Evolutionary conservation across 345 rosid genomes (phyloP), one percentile per base, ranked within the genome.

Genomic region (Gossypium stocksii): DNA sequence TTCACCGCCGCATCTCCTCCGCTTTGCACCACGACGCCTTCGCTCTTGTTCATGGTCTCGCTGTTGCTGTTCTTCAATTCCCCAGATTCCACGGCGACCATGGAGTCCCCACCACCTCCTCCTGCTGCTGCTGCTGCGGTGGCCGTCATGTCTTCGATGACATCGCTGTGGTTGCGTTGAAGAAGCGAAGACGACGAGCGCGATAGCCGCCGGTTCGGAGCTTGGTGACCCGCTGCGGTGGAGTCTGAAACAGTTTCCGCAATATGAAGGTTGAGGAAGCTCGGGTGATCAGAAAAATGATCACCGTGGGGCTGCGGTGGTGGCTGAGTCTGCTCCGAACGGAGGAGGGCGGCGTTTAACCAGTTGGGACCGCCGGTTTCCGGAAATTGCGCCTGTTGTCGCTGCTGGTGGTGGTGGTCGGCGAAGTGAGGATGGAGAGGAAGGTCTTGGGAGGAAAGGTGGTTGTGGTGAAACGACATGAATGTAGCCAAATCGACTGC

Each of bases 381-480:
- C 9, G 82, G 62, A 25, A 86, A 74, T 79, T 58, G 62, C 1
- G 12, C 15, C 62, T 17, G 22, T 20, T 19, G 60, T 46, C 14
- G 15, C 27, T 79, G 87, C 43, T 86, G 87, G 86, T 86, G 51
- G 27, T 78, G 87, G 46, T 85, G 87, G 86, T 86, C 86, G 78
- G 89, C 66, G 82, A 90, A 89, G 85, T 89, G 97, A 34, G 41
- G 41, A 79, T 90, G 90, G 70, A 94, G 86, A 38, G 97, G 88
- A 71, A 90, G 89, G 83, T 89, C 91, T 27, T 90, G 93, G 15
- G 88, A 91, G 15, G 89, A 81, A 58, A 86, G 82, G 67, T 89
- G 92, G 74, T 86, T 90, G 74, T 89, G 95, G 59, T 90, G 94
- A 86, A 87, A 90, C 84, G 97, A 92, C 97, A 90, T 92, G 34